These are phyloP conservation scores for Ilyonectria destructans DNA, from an alignment of 2,329 filamentous ascomycete genomes.

Conservation along the genomic window DNA sequence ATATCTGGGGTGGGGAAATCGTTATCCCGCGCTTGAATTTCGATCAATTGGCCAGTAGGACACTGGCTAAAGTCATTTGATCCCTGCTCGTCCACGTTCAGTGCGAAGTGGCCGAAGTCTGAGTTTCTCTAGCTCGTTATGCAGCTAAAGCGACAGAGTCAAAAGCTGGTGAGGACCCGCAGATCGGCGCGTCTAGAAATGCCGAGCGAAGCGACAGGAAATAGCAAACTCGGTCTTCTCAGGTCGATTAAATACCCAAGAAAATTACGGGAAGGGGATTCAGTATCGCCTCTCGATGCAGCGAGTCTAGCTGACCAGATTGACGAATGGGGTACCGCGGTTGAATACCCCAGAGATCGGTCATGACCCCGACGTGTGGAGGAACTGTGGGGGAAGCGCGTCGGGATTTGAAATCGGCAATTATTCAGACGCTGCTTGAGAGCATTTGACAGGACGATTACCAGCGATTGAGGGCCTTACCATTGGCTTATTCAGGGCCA, in stretches of 20 bases:
- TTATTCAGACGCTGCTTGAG: background rate
- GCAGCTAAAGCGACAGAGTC: background rate
- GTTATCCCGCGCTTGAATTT: background rate
- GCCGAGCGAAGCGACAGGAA: background rate
- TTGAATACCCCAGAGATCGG: slow-evolving; percentile 24
- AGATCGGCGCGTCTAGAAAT: background rate
- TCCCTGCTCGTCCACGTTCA: background rate
- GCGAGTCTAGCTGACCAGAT: background rate
- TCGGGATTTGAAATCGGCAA: slow-evolving; percentile 42
- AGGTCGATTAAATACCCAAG: background rate
- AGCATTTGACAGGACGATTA: background rate
- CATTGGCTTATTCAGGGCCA: background rate
- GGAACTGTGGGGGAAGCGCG: slow-evolving; percentile 24
- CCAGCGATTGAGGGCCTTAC: background rate
- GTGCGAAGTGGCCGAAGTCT: background rate
- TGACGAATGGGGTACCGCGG: slow-evolving; percentile 25
- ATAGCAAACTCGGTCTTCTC: background rate
- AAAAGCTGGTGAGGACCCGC: background rate
- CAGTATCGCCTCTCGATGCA: background rate
- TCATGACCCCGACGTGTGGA: slow-evolving; percentile 5
- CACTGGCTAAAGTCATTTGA: background rate
- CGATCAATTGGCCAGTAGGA: background rate
- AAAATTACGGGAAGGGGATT: background rate
- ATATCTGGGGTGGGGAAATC: background rate
- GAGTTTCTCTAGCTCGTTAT: background rate